Evolutionary conservation across 2,329 filamentous ascomycete species (phyloP).

Genomic region (Massarina eburnea): DNA sequence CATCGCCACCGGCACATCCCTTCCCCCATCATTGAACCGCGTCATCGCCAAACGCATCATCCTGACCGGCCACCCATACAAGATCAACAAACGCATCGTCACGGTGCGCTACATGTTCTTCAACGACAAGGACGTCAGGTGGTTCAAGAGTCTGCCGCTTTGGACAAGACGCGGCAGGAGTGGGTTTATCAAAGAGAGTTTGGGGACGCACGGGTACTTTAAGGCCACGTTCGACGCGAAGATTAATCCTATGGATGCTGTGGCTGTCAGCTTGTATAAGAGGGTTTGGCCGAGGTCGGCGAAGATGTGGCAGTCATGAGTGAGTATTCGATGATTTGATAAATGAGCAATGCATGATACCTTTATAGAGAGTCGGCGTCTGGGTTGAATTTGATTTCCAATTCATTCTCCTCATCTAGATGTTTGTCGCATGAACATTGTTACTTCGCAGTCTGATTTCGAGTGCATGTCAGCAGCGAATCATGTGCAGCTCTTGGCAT

Average conservation of each 20-base stretch:
- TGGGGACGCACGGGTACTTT: slow-evolving; percentile 99
- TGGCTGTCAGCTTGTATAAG: slow-evolving; percentile 74
- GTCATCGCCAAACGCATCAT: slow-evolving; percentile 93
- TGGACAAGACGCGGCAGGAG: slow-evolving; percentile 90
- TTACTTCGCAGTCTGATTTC: neutral
- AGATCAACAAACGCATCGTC: slow-evolving; percentile 97
- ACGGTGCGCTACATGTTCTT: slow-evolving; percentile 99
- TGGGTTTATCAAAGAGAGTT: slow-evolving; percentile 88
- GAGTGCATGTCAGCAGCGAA: neutral
- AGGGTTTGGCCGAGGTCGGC: slow-evolving; percentile 67
- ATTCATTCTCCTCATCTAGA: too few species aligned
- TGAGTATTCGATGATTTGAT: neutral
- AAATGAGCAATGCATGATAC: neutral
- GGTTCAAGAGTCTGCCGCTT: slow-evolving; percentile 95
- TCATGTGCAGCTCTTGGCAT: too few species aligned
- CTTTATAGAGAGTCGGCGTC: neutral
- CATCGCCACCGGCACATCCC: slow-evolving; percentile 82
- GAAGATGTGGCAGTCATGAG: slow-evolving; percentile 40
- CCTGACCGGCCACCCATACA: slow-evolving; percentile 93
- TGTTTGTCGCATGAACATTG: too few species aligned
- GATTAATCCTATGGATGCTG: slow-evolving; percentile 92
- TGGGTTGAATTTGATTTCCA: neutral
- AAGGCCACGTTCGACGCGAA: slow-evolving; percentile 97
- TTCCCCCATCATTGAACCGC: slow-evolving; percentile 72
- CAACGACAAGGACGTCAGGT: slow-evolving; percentile 89